Percentiles rank a stretch among this genome's conserved stretches.
phyloP scores from a whole-genome alignment of 129 eudicot genomes.

The Flaveria linearis region DNA sequence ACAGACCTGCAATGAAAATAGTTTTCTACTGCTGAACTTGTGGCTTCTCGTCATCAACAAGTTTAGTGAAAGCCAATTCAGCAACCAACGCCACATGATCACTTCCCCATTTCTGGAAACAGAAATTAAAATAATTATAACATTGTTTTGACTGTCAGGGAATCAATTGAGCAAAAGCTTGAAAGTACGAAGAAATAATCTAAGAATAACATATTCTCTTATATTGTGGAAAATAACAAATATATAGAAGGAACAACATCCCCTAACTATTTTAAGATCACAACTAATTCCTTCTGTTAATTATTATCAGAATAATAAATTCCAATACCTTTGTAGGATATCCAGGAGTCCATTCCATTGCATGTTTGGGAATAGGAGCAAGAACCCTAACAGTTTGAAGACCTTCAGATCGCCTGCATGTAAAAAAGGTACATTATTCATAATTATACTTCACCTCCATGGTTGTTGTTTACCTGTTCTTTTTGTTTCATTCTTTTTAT shows the following conservation, averaged over 20 bases:
- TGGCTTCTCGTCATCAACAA: constrained; percentile 24
- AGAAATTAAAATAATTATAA: not conserved
- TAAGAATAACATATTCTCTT: not conserved
- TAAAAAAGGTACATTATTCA: constrained; percentile 20
- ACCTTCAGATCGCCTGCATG: constrained; percentile 86
- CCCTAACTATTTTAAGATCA: not conserved
- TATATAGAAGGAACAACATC: not conserved
- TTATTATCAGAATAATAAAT: not conserved
- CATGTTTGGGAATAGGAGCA: constrained; percentile 85
- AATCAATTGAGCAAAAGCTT: constrained; percentile 7
- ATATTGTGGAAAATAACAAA: not conserved
- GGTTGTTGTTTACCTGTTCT: not conserved
- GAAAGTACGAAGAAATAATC: not conserved
- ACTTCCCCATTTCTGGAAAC: constrained; percentile 96
- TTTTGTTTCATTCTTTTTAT: not conserved
- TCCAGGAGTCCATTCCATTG: constrained; percentile 82
- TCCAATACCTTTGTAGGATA: constrained; percentile 83
- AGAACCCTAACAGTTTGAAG: constrained; percentile 77
- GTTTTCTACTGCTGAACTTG: constrained; percentile 20
- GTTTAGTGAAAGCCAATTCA: constrained; percentile 70
- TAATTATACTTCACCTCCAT: constrained; percentile 18
- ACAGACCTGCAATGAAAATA: constrained; percentile 11
- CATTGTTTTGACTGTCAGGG: not conserved
- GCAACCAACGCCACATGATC: constrained; percentile 92
- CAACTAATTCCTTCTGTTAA: not conserved